Conservation (phyloP, 73 alveolate species). For the Vitrella brassicaformis region DNA sequence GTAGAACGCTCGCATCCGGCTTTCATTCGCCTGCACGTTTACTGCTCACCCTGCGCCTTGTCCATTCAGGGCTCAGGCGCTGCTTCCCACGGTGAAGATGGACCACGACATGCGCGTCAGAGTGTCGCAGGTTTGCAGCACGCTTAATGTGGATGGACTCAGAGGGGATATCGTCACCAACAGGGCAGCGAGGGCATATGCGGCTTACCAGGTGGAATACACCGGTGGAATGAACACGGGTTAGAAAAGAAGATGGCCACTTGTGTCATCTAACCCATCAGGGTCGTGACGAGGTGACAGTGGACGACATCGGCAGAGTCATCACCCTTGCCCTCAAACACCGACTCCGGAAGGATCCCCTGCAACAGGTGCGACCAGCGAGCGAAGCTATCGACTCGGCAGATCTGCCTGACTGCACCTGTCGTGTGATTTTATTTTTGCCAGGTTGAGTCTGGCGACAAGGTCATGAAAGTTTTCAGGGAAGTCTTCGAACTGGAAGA, state of each 20-base stretch:
- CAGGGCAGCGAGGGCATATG: constrained; percentile 6
- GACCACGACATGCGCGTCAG: not conserved
- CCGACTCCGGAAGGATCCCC: constrained; percentile 31
- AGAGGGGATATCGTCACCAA: constrained; percentile 15
- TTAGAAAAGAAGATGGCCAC: not conserved
- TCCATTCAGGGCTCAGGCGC: too few species aligned
- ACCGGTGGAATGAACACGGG: not conserved
- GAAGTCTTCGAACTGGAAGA: not conserved
- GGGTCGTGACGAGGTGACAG: constrained; percentile 27
- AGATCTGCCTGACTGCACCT: not conserved
- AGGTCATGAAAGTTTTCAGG: not conserved
- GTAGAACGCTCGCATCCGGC: too few species aligned
- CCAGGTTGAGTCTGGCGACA: not conserved
- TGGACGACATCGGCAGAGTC: constrained; percentile 25
- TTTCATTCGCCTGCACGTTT: too few species aligned
- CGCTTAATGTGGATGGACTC: constrained; percentile 23
- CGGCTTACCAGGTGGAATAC: not conserved
- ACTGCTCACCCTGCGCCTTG: too few species aligned
- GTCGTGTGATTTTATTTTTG: not conserved
- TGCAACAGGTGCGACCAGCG: not conserved
- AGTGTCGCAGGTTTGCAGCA: constrained; percentile 6
- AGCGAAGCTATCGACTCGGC: not conserved
- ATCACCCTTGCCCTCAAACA: constrained; percentile 28
- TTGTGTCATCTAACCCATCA: not conserved
- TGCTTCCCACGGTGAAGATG: too few species aligned